phyloP scores from a whole-genome alignment of 2,329 filamentous ascomycete genomes.

The Lecanoromycetidae sp. region DNA sequence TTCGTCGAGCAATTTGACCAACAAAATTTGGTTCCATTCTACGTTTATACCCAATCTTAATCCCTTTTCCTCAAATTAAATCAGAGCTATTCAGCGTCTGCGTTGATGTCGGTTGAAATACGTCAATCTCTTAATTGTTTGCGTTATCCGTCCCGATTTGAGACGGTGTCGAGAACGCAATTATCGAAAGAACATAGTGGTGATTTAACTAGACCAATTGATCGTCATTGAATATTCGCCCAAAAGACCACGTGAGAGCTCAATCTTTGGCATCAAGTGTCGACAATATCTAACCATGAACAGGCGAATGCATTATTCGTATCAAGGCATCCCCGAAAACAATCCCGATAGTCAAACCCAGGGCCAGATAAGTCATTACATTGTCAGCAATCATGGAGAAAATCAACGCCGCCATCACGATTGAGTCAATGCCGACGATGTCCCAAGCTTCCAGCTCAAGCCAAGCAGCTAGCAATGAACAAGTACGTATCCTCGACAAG shows the following conservation, averaged over 20 bases:
- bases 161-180: constrained; percentile 45
- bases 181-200: constrained; percentile 45
- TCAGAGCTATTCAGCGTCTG: constrained; percentile 4
- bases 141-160: constrained; percentile 44
- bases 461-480: constrained; percentile 35
- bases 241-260: not conserved
- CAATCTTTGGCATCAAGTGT: not conserved
- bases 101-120: constrained; percentile 49
- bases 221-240: constrained; percentile 23
- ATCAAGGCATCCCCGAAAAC: not conserved
- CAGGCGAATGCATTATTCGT: not conserved
- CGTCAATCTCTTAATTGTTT: constrained; percentile 42
- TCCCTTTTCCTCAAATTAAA: not conserved
- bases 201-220: constrained; percentile 37
- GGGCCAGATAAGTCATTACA: not conserved
- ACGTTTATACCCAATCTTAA: not conserved
- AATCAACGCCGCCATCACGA: constrained; percentile 18
- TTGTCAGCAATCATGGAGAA: constrained; percentile 1
- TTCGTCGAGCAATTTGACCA: too few species aligned
- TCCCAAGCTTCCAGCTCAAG: constrained; percentile 21
- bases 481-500: constrained; percentile 51
- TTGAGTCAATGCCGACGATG: constrained; percentile 15
- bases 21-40: too few species aligned
- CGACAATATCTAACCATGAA: not conserved
- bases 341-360: not conserved